phyloP scores from a whole-genome alignment of 495 filamentous ascomycete species.

The Cladorrhinum samala region DNA sequence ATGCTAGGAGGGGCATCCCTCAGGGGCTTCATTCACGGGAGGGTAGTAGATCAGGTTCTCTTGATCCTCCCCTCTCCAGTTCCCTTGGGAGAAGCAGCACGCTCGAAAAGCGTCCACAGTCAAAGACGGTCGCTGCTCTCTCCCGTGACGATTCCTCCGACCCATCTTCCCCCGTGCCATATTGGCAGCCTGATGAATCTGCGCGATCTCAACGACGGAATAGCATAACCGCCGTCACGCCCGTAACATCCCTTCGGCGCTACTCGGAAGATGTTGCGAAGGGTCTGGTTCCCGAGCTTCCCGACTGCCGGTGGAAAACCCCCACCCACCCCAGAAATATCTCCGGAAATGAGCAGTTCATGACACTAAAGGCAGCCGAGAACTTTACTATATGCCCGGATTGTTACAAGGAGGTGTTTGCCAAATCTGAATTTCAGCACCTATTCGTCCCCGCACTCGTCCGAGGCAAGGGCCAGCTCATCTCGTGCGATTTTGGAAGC shows the following conservation, averaged over 20 bases:
- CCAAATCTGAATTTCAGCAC: slow-evolving; percentile 31
- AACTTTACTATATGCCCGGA: slow-evolving; percentile 43
- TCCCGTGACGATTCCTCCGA: slow-evolving; percentile 17
- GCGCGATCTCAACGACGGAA: slow-evolving; percentile 21
- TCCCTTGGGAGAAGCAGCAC: slow-evolving; percentile 10
- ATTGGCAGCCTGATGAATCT: slow-evolving; percentile 28
- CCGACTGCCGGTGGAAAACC: slow-evolving; percentile 33
- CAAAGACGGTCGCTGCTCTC: slow-evolving; percentile 13
- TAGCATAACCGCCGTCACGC: slow-evolving; percentile 4
- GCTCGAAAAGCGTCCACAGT: slow-evolving; percentile 18
- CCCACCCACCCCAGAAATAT: slow-evolving; percentile 11
- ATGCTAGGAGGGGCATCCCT: slow-evolving; percentile 14
- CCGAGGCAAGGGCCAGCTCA: slow-evolving; percentile 28
- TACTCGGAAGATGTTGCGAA: slow-evolving; percentile 31
- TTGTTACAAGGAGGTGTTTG: slow-evolving; percentile 36
- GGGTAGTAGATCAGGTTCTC: slow-evolving; percentile 15
- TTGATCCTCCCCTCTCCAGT: slow-evolving; percentile 4
- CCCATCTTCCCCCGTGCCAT: slow-evolving; percentile 12
- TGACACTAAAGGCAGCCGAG: slow-evolving; percentile 36
- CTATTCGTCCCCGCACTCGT: slow-evolving; percentile 32
- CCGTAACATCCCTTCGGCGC: slow-evolving; percentile 25
- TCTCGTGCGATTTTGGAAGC: slow-evolving; percentile 41
- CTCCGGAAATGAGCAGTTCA: slow-evolving; percentile 30
- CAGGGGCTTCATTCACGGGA: slow-evolving; percentile 19
- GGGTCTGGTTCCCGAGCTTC: slow-evolving; percentile 28